Percentiles rank a stretch among this genome's conserved stretches.
These are phyloP conservation scores for Heritiera littoralis DNA, from an alignment of 345 rosid genomes.

Conservation along the genomic window DNA sequence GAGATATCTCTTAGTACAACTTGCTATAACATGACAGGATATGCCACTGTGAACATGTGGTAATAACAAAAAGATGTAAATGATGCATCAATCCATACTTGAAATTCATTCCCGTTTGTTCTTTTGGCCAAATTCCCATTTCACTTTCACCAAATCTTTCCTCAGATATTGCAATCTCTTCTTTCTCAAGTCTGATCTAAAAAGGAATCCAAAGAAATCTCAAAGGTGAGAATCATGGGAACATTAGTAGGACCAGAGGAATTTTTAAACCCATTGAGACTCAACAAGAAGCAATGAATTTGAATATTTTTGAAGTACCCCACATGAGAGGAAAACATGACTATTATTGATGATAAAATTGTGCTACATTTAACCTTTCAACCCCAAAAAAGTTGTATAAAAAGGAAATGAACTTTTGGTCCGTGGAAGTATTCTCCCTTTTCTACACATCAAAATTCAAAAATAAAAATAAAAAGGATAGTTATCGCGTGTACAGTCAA, in stretches of 20 bases:
- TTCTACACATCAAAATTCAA: background rate
- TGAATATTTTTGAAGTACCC: background rate
- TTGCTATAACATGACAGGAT: too few species aligned
- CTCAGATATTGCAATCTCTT: background rate
- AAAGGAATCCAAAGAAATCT: background rate
- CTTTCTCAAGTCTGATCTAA: background rate
- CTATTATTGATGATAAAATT: background rate
- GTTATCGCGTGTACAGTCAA: too few species aligned
- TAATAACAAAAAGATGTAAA: too few species aligned
- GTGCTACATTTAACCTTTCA: background rate
- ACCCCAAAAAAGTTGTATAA: background rate
- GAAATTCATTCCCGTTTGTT: too few species aligned
- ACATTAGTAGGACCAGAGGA: background rate
- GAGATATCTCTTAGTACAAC: too few species aligned
- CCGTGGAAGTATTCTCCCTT: background rate
- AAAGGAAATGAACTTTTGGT: slow-evolving; percentile 7
- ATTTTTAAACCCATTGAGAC: background rate
- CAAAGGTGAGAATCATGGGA: background rate
- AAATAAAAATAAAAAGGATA: too few species aligned
- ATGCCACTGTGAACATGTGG: too few species aligned
- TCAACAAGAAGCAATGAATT: background rate
- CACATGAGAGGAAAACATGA: background rate
- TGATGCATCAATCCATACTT: too few species aligned
- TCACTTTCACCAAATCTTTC: background rate
- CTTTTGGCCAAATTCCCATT: background rate